Conservation (phyloP, 139 green algal species). For the Chlamydomonas sp. region DNA sequence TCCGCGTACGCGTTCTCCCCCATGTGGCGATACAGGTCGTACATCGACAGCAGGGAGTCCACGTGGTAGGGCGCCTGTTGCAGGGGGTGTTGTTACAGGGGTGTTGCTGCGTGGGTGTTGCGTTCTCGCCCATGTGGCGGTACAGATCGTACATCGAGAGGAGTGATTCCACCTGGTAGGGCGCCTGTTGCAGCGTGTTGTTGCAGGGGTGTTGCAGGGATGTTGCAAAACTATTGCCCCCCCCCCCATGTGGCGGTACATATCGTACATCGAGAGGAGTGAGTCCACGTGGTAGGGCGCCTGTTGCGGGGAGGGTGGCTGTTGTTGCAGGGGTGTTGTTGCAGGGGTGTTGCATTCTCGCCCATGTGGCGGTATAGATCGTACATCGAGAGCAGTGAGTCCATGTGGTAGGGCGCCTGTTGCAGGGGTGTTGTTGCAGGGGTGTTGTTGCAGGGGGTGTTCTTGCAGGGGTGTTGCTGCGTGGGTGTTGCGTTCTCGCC, state of each 20-base stretch:
- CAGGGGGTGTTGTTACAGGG: conserved; percentile 6
- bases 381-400: conserved; percentile 68
- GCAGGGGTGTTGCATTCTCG: neutral
- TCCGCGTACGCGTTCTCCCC: conserved; percentile 64
- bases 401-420: conserved; percentile 72
- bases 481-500: conserved; percentile 48
- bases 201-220: conserved; percentile 5
- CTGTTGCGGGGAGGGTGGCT: neutral
- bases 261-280: conserved; percentile 83
- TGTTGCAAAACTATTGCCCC: no score
- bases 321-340: neutral
- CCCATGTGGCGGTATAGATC: no score
- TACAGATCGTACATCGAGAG: no score
- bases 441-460: conserved; percentile 5
- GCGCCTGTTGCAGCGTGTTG: neutral
- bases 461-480: neutral
- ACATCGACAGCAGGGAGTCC: conserved; percentile 84
- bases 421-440: neutral
- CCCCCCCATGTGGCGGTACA: conserved; percentile 50
- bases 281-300: conserved; percentile 82
- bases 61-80: conserved; percentile 71
- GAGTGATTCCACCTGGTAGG: no score
- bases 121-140: neutral
- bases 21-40: conserved; percentile 29
- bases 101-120: neutral